Evolutionary conservation across 805 yeast species (phyloP), one percentile per base, ranked within the genome.

Genomic region (Yueomyces sp.): DNA sequence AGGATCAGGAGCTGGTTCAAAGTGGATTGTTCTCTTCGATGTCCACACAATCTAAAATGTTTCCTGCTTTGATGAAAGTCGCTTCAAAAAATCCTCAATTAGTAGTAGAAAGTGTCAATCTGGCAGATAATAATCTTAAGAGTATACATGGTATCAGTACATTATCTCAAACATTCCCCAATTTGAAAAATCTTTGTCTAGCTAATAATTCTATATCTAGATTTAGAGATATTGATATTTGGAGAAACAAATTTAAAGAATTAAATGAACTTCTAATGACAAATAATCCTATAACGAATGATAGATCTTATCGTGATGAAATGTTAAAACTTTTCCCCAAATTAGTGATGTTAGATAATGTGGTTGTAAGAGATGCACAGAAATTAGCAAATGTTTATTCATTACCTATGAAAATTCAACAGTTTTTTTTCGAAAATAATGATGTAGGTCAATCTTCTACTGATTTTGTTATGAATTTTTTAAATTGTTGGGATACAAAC

Each of bases 21-120:
- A 72, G 71, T 47, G 94, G 95, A 0, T 67, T 85, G 42, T 78
- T 87, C 48, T 72, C 75, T 12, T 65, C 78, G 4, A 65, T 73
- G 12, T 62, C 77, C 8, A 77, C 85, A 1, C 72, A 80, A 33
- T 72, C 88, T 11, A 92, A 90, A 61, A 80, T 87, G 73, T 86
- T 90, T 60, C 82, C 86, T 8, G 97, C 97, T 1, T 64, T 92
- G 50, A 76, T 90, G 82, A 84, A 81, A 57, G 63, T 90, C 6
- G 95, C 95, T 1, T 63, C 67, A 3, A 74, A 75, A 43, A 77
- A 74, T 29, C 58, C 60, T 1, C 54, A 56, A 33, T 53, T 64
- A 28, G 57, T 57, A 5, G 81, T 87, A 3, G 81, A 79, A 31
- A 79, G 86, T 45, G 75, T 88, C 5, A 83, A 80, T 59, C 60